These are phyloP conservation scores for Colletotrichum viniferum DNA, from an alignment of 2,329 filamentous ascomycete species.

Conservation along the genomic window DNA sequence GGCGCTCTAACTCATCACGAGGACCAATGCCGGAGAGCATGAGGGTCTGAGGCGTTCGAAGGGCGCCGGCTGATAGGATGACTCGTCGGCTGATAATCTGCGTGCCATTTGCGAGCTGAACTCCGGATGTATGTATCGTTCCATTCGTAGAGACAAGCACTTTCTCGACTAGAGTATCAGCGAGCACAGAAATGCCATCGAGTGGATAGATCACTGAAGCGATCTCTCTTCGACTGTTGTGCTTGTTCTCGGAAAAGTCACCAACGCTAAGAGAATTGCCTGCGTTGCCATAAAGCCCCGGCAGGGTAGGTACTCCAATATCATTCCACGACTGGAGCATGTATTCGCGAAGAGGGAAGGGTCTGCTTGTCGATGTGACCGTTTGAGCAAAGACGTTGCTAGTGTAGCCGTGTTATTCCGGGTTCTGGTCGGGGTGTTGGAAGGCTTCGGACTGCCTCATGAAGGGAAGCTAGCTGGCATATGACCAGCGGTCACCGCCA, in stretches of 20 bases:
- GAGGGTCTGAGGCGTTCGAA: neutral
- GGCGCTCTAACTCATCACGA: neutral
- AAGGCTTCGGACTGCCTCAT: neutral
- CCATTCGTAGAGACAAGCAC: neutral
- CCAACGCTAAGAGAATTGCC: neutral
- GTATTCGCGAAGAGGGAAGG: neutral
- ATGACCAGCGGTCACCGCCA: neutral
- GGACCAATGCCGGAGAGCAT: neutral
- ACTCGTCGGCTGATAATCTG: rapidly evolving
- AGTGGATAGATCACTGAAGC: neutral
- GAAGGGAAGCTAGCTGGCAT: neutral
- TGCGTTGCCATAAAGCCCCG: neutral
- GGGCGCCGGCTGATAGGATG: neutral
- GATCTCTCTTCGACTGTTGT: neutral
- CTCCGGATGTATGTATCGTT: rapidly evolving
- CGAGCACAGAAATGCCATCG: neutral
- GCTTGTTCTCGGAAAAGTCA: neutral
- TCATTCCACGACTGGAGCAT: neutral
- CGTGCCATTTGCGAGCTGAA: neutral
- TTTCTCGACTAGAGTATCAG: neutral
- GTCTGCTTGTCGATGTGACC: neutral
- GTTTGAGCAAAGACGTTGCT: neutral
- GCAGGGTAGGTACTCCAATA: neutral
- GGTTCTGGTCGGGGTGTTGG: neutral
- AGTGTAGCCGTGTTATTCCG: neutral